Evolutionary conservation across 148 eudicot genomes (phyloP).

Genomic region (Limonium bicolor): DNA sequence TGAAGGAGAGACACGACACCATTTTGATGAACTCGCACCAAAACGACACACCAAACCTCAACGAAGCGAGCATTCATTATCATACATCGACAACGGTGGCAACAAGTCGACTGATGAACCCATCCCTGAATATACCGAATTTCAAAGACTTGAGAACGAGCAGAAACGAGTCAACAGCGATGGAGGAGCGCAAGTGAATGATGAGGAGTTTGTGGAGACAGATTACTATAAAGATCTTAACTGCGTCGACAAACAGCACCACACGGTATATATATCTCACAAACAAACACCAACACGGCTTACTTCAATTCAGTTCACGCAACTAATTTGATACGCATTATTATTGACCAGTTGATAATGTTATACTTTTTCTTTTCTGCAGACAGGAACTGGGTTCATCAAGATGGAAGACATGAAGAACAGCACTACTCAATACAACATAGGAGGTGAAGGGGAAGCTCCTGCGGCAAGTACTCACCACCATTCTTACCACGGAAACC

Average conservation of each 20-base stretch:
- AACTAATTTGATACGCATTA: neutral
- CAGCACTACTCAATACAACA: conserved; percentile 17
- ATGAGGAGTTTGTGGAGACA: conserved; percentile 86
- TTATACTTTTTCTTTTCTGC: neutral
- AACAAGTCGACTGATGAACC: neutral
- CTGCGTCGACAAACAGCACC: conserved; percentile 71
- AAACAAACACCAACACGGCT: too few species aligned
- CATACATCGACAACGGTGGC: conserved; percentile 38
- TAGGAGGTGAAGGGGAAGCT: neutral
- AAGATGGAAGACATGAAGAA: conserved; percentile 28
- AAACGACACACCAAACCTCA: conserved; percentile 80
- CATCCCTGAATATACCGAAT: conserved; percentile 51
- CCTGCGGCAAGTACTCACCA: conserved; percentile 17
- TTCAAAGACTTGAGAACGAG: conserved; percentile 50
- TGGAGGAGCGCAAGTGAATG: conserved; percentile 18
- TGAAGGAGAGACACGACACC: conserved; percentile 36
- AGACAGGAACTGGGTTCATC: conserved; percentile 98
- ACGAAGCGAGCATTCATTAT: conserved; percentile 54
- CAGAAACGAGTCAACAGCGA: conserved; percentile 50
- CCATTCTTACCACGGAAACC: conserved; percentile 48
- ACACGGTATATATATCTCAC: conserved; percentile 50
- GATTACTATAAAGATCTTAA: conserved; percentile 87
- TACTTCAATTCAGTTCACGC: neutral
- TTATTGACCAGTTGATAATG: neutral
- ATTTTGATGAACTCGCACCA: conserved; percentile 62